These are phyloP conservation scores for Coix lacrymajobi DNA, from an alignment of 176 grass and related monocot genomes.

Conservation along the genomic window DNA sequence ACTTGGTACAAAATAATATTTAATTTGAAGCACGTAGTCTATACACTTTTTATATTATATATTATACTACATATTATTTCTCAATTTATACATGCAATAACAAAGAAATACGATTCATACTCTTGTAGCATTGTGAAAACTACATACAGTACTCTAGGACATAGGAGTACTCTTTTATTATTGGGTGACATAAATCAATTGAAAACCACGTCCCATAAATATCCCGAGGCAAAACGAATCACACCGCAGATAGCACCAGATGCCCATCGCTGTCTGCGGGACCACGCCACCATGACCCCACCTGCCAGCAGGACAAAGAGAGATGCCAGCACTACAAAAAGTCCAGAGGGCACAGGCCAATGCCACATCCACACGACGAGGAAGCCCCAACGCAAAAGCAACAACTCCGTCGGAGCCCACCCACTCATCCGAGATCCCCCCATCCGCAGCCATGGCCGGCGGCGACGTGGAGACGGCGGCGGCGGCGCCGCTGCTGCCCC, in stretches of 20 bases:
- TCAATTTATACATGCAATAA: too few relatives aligned
- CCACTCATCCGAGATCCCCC: neutral
- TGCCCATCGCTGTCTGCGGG: neutral
- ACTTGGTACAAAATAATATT: too few relatives aligned
- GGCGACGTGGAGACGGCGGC: conserved; percentile 28
- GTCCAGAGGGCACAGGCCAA: neutral
- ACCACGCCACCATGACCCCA: neutral
- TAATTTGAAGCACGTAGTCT: too few relatives aligned
- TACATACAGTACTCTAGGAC: too few relatives aligned
- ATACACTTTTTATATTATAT: too few relatives aligned
- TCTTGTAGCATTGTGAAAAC: too few relatives aligned
- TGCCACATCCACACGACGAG: neutral
- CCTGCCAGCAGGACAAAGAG: neutral
- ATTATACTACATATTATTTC: too few relatives aligned
- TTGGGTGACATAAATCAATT: neutral
- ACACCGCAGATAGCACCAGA: neutral
- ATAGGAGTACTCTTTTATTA: too few relatives aligned
- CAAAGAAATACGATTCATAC: too few relatives aligned
- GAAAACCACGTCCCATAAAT: neutral
- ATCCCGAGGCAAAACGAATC: neutral
- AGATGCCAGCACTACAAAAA: neutral
- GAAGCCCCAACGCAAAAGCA: neutral
- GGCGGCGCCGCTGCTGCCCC: conserved; percentile 29
- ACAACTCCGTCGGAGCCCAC: neutral
- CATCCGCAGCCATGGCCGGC: conserved; percentile 16